Base-by-base conservation (phyloP, 345 rosid genomes). In the Orychophragmus violaceus region DNA sequence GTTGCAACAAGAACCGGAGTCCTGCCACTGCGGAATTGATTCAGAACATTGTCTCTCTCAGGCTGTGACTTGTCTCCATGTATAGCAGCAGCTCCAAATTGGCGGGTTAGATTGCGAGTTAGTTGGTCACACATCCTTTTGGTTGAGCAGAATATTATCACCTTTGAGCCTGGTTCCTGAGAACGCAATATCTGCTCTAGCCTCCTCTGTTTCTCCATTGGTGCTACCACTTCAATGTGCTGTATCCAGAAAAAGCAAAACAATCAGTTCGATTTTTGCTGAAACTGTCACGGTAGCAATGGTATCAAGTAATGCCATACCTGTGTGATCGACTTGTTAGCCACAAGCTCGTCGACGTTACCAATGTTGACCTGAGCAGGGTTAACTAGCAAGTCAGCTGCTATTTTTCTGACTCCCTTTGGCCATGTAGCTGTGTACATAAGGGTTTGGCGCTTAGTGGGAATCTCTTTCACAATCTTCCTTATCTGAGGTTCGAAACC, bases 401-500 rank as follows among this genome's bases (percentile, higher is more conserved):
- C 99, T 77, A 94, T 94, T 77, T 88, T 94, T 64, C 97, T 84
- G 55, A 94, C 99, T 66, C 91, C 99, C 80, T 67, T 90, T 3
- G 99, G 99, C 97, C 99, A 90, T 6, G 99, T 90, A 59, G 99
- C 99, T 12, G 97, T 94, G 74, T 78, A 94, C 99, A 94, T 94
- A 68, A 94, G 96, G 30, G 97, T 94, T 80, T 94, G 99, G 25
- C 99, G 93, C 49, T 87, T 85, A 18, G 90, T 62, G 52, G 99
- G 99, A 7, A 90, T 90, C 79, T 88, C 97, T 52, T 85, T 93
- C 55, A 94, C 97, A 69, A 94, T 88, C 83, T 90, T 94, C 70
- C 97, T 66, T 74, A 94, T 94, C 72, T 94, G 99, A 23, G 97
- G 99, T 74, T 94, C 98, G 62, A 94, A 94, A 29, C 99, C 99